Conservation (phyloP, 2,329 filamentous ascomycete genomes). For the Paecilomyces sp. region DNA sequence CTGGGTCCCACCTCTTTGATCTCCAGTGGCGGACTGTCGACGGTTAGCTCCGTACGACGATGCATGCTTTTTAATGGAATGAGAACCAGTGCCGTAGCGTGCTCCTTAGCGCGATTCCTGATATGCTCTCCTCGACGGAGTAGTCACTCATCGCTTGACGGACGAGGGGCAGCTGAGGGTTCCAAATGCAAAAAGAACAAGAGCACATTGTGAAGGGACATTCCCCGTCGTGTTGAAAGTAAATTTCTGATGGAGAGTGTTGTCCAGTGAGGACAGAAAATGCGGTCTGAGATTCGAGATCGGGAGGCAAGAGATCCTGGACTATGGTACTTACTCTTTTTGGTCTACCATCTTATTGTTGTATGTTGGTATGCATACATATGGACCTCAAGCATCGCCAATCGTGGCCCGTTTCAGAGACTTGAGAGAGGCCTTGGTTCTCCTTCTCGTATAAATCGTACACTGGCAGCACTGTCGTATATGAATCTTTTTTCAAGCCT, state of each 20-base stretch:
- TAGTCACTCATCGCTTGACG: neutral
- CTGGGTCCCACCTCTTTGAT: neutral
- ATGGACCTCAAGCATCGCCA: no score
- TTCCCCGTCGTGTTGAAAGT: neutral
- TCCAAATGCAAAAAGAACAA: neutral
- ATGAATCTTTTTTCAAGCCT: no score
- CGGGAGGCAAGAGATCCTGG: no score
- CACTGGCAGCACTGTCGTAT: no score
- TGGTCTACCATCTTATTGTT: no score
- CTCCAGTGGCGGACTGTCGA: neutral
- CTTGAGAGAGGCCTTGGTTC: no score
- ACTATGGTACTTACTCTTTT: no score
- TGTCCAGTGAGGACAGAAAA: no score
- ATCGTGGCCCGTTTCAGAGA: no score
- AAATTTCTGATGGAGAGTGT: neutral
- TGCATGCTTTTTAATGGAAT: neutral
- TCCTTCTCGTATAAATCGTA: no score
- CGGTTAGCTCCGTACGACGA: neutral
- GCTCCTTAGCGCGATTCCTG: neutral
- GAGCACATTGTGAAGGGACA: neutral
- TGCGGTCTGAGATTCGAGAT: no score
- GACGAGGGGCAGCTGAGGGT: neutral
- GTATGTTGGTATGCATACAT: no score
- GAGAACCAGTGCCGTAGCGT: neutral
- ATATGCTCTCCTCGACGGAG: neutral